phyloP scores from a whole-genome alignment of 2,329 filamentous ascomycete genomes.

The Davidsoniella virescens region DNA sequence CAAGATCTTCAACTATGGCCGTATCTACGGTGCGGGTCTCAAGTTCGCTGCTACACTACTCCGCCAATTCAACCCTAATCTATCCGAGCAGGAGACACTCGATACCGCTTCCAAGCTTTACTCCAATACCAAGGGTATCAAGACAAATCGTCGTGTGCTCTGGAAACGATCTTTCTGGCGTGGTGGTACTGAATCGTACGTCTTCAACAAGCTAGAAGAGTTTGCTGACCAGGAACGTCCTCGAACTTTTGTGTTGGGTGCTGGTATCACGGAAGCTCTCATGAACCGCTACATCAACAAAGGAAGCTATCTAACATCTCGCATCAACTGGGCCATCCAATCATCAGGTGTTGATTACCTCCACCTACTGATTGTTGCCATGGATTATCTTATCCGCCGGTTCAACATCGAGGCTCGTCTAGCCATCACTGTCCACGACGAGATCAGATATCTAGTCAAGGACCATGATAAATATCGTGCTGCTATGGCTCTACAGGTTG shows the following conservation, averaged over 20 bases:
- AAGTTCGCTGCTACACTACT: conserved; percentile 84
- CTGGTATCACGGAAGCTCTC: conserved; percentile 88
- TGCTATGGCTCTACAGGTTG: conserved; percentile 82
- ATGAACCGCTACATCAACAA: conserved; percentile 78
- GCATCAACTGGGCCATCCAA: conserved; percentile 99
- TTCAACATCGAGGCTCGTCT: conserved; percentile 77
- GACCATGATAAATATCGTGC: conserved; percentile 73
- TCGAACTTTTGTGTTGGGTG: conserved; percentile 79
- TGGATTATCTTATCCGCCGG: conserved; percentile 81
- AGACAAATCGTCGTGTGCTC: conserved; percentile 58
- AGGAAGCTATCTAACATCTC: conserved; percentile 82
- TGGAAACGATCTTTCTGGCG: conserved; percentile 76
- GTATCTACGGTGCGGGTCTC: conserved; percentile 93
- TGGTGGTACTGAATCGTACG: conserved; percentile 89
- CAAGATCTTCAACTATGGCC: conserved; percentile 97
- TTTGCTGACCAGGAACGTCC: conserved; percentile 91
- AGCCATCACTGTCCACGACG: conserved; percentile 90
- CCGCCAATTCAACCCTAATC: conserved; percentile 76
- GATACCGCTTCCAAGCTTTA: conserved; percentile 69
- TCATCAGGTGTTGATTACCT: conserved; percentile 95
- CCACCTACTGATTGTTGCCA: conserved; percentile 78
- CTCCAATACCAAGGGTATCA: conserved; percentile 74
- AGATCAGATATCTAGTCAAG: conserved; percentile 85
- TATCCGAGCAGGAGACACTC: conserved; percentile 65
- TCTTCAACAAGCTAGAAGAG: conserved; percentile 96